A percentile compares a stretch with the other conserved stretches of the same genome.
Evolutionary conservation across 805 yeast species (phyloP).

Genomic region (Lipomyces chichibuensis): DNA sequence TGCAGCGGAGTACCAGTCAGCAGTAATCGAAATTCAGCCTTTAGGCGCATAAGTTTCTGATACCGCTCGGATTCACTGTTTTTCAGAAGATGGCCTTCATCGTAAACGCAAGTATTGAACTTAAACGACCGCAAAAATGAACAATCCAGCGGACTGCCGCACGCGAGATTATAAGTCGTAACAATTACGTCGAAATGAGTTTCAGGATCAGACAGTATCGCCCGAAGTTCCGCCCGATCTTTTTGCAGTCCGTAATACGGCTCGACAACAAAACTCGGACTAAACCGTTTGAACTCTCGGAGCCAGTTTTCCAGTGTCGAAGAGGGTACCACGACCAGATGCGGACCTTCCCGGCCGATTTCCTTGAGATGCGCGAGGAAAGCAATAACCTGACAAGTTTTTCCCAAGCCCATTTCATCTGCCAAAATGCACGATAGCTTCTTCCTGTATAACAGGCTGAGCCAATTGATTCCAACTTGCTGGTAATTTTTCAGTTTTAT

Average conservation of each 20-base stretch:
- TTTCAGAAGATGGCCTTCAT: slow-evolving; percentile 97
- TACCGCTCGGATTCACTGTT: slow-evolving; percentile 88
- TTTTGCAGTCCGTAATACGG: slow-evolving; percentile 90
- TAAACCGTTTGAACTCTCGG: slow-evolving; percentile 86
- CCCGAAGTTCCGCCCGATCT: slow-evolving; percentile 84
- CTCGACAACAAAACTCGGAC: slow-evolving; percentile 77
- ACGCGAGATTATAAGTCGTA: slow-evolving; percentile 90
- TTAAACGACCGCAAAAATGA: slow-evolving; percentile 71
- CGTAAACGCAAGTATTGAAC: slow-evolving; percentile 89
- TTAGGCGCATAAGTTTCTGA: slow-evolving; percentile 77
- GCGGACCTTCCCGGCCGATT: slow-evolving; percentile 71
- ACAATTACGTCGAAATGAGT: slow-evolving; percentile 81
- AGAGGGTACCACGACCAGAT: slow-evolving; percentile 91
- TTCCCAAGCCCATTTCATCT: slow-evolving; percentile 98
- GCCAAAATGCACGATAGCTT: slow-evolving; percentile 90
- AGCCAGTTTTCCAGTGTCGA: slow-evolving; percentile 98
- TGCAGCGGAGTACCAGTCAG: slow-evolving; percentile 98
- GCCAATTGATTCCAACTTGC: slow-evolving; percentile 97
- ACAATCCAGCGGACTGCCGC: slow-evolving; percentile 81
- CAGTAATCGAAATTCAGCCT: slow-evolving; percentile 80
- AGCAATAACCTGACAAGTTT: slow-evolving; percentile 93
- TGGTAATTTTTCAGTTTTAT: slow-evolving; percentile 83
- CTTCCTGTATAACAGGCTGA: slow-evolving; percentile 73
- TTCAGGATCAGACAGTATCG: slow-evolving; percentile 58
- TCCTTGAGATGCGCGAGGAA: slow-evolving; percentile 85